Percentiles rank a stretch among this genome's conserved stretches.
Conservation (phyloP, 176 grass and related monocot genomes). For the Saccharum officinarum region DNA sequence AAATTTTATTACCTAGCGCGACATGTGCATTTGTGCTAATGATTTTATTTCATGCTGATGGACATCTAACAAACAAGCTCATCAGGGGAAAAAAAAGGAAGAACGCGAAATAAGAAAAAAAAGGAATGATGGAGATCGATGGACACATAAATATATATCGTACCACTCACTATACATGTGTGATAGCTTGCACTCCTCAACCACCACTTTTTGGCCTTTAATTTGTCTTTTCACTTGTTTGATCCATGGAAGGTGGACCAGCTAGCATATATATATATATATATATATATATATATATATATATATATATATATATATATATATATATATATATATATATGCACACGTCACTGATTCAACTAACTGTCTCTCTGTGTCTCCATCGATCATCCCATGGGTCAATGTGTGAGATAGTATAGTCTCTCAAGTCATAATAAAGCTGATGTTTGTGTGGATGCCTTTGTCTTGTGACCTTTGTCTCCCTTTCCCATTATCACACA, state of each 20-base stretch:
- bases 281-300: no score
- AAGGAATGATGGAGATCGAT: background rate
- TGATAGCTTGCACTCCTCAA: slow-evolving; percentile 50
- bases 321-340: no score
- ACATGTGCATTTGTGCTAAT: background rate
- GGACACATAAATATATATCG: background rate
- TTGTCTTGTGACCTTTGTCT: slow-evolving; percentile 34
- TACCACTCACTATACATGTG: background rate
- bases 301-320: no score
- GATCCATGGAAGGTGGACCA: background rate
- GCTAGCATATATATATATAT: no score
- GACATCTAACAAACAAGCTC: background rate
- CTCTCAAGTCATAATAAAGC: slow-evolving; percentile 44
- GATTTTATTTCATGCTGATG: background rate
- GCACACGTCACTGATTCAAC: slow-evolving; percentile 28
- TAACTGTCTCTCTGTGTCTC: slow-evolving; percentile 4
- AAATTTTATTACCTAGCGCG: background rate
- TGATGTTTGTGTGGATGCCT: slow-evolving; percentile 47
- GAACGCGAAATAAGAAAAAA: background rate
- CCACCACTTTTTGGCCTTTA: slow-evolving; percentile 28
- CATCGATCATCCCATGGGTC: background rate
- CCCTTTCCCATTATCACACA: background rate
- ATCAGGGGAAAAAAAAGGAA: background rate
- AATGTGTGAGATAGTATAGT: slow-evolving; percentile 40
- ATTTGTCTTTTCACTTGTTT: slow-evolving; percentile 33